Conservation (phyloP, 768 basidiomycete genomes). For the Mycena rosella region DNA sequence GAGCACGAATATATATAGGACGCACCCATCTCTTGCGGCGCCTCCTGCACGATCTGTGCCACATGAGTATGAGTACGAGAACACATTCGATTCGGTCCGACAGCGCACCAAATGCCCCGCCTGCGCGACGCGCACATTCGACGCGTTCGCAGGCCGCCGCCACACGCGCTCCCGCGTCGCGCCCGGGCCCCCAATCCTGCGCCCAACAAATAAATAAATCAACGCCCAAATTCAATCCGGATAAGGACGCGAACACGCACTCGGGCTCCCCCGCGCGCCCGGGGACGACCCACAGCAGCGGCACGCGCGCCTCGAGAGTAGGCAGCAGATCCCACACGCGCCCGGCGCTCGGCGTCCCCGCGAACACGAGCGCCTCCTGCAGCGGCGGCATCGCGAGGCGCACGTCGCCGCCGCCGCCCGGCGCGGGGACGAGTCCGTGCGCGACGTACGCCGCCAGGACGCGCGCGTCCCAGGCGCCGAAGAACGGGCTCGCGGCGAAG, state of each 20-base stretch:
- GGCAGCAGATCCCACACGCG: conserved; percentile 58
- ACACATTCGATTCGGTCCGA: too few species aligned
- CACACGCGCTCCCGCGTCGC: conserved; percentile 55
- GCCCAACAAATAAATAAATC: background rate
- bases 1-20: too few species aligned
- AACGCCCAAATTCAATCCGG: background rate
- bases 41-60: conserved; percentile 58
- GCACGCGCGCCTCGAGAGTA: conserved; percentile 63
- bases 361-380: conserved; percentile 75
- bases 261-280: conserved; percentile 51
- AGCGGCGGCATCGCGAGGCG: conserved; percentile 75
- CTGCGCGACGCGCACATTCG: conserved; percentile 53
- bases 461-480: conserved; percentile 75
- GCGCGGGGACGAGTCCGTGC: conserved; percentile 60
- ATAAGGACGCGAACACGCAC: conserved; percentile 43
- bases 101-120: conserved; percentile 60
- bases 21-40: conserved; percentile 49
- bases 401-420: conserved; percentile 50
- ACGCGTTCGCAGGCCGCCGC: conserved; percentile 56
- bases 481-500: conserved; percentile 73
- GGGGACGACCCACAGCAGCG: conserved; percentile 69
- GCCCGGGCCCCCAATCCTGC: conserved; percentile 50
- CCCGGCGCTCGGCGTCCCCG: conserved; percentile 57
- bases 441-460: conserved; percentile 73
- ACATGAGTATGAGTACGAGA: too few species aligned